Base-by-base conservation (phyloP, 2,329 filamentous ascomycete species). In the Aureobasidium vineae region DNA sequence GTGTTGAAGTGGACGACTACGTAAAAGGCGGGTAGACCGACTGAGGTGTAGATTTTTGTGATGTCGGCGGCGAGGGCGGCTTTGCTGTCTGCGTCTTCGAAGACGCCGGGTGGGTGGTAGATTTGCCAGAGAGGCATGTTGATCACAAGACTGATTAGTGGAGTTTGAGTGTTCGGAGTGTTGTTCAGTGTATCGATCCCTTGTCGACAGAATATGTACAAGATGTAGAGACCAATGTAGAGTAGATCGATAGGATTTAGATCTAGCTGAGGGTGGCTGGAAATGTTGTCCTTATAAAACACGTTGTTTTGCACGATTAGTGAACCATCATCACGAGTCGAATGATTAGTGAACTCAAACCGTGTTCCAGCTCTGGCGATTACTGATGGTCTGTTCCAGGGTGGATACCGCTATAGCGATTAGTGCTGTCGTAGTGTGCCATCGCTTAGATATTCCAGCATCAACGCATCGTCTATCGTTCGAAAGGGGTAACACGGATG, bases 101-200 rank as follows among this genome's bases (percentile, higher is more conserved):
- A 80, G 68, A 74, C 73, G 36, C 68, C 70, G 1, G 71, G 68
- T 0, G 79, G 75, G 71, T 81, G 78, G 73, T 75, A 80, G 69
- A 81, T 74, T 10, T 72, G 70, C 79, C 78, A 81, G 68, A 80
- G 77, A 69, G 79, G 79, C 79, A 81, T 81, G 33, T 36, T 36
- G 23, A 6, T 8, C 8, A 10, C 13, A 8, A 36, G 2, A 8
- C 19, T 40, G 3, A 38, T 16, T 4, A 16, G 10, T n/a, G 23
- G 56, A 36, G 16, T 33, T 36, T 47, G 5, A 13, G 56, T 26
- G 3, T 36, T 21, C 3, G 10, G 11, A 36, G 33, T 53, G 16
- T 21, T 33, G 31, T 52, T 15, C 1, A 10, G 31, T 15, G 40
- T 38, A 3, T 15, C 16, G 19, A 1, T 23, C 6, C 13, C 5